Percentiles rank a stretch among this genome's conserved stretches.
Conservation (phyloP, 1,284 basidiomycete genomes). For the Hymenochaete sp. region DNA sequence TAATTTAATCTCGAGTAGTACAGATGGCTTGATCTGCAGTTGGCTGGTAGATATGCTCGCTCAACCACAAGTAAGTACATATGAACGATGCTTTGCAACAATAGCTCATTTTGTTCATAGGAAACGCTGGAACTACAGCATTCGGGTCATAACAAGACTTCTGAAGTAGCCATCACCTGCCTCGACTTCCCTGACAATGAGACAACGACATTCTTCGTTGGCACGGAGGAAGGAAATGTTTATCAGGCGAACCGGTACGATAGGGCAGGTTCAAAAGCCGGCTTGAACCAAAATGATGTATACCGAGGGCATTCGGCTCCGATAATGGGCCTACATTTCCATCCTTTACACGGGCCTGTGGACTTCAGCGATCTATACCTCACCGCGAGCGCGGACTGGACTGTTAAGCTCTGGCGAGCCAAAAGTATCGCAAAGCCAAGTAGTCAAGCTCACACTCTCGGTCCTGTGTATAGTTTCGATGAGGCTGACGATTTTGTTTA, state of each 20-base stretch:
- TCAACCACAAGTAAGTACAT: conserved; percentile 72
- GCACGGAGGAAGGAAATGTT: conserved; percentile 94
- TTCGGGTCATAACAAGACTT: conserved; percentile 86
- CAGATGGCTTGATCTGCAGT: conserved; percentile 93
- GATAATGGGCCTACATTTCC: conserved; percentile 90
- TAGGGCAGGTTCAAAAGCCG: conserved; percentile 92
- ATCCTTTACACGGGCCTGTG: conserved; percentile 82
- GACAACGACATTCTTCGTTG: conserved; percentile 92
- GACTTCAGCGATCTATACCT: conserved; percentile 96
- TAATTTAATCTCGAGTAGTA: conserved; percentile 90
- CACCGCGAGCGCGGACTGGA: conserved; percentile 90
- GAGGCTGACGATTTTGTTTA: conserved; percentile 99
- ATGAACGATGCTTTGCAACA: conserved; percentile 10
- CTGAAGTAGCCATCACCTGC: conserved; percentile 89
- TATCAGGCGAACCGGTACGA: conserved; percentile 96
- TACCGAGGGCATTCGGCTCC: conserved; percentile 92
- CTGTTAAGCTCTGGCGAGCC: conserved; percentile 87
- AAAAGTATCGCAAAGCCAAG: conserved; percentile 57
- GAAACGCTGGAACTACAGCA: conserved; percentile 87
- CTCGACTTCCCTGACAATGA: conserved; percentile 93
- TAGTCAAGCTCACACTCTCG: conserved; percentile 46
- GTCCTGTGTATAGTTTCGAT: conserved; percentile 86
- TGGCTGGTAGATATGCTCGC: conserved; percentile 99
- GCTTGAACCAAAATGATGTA: conserved; percentile 83
- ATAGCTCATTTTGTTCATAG: conserved; percentile 33